Percentiles rank a stretch among this genome's conserved stretches.
These are phyloP conservation scores for Podospora bellae-mahoneyi DNA, from an alignment of 495 filamentous ascomycete genomes.

Conservation along the genomic window DNA sequence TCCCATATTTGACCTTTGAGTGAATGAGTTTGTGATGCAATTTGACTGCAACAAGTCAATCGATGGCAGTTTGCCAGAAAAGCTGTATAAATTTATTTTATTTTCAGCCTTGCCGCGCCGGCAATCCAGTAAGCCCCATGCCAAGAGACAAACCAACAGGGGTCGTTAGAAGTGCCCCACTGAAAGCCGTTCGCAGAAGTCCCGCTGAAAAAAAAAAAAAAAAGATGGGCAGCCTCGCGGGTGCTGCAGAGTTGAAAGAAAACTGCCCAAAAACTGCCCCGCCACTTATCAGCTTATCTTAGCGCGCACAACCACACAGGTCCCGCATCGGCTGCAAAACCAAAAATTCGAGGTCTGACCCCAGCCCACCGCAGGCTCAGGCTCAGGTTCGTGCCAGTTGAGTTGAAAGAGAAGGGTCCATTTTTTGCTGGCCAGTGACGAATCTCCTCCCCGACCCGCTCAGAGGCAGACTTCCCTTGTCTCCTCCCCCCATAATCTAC, in stretches of 20 bases:
- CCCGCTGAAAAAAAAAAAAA: background rate
- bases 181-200: background rate
- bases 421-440: constrained; percentile 18
- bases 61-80: constrained; percentile 9
- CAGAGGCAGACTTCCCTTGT: constrained; percentile 16
- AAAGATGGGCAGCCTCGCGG: background rate
- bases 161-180: background rate
- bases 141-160: background rate
- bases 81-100: constrained; percentile 20
- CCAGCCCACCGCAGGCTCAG: background rate
- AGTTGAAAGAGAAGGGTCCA: constrained; percentile 16
- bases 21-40: background rate
- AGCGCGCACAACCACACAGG: constrained; percentile 38
- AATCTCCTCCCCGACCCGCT: constrained; percentile 23
- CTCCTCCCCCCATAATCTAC: constrained; percentile 12
- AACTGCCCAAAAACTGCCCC: constrained; percentile 1
- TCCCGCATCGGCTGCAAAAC: constrained; percentile 36
- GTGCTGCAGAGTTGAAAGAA: constrained; percentile 10
- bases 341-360: constrained; percentile 35
- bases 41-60: background rate
- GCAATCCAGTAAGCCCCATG: constrained; percentile 7
- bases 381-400: background rate
- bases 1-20: constrained; percentile 20
- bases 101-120: constrained; percentile 31
- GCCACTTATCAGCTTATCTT: constrained; percentile 38